A percentile compares a stretch with the other conserved stretches of the same genome.
phyloP scores from a whole-genome alignment of 2,329 filamentous ascomycete species.

The Alternaria gansuensis region DNA sequence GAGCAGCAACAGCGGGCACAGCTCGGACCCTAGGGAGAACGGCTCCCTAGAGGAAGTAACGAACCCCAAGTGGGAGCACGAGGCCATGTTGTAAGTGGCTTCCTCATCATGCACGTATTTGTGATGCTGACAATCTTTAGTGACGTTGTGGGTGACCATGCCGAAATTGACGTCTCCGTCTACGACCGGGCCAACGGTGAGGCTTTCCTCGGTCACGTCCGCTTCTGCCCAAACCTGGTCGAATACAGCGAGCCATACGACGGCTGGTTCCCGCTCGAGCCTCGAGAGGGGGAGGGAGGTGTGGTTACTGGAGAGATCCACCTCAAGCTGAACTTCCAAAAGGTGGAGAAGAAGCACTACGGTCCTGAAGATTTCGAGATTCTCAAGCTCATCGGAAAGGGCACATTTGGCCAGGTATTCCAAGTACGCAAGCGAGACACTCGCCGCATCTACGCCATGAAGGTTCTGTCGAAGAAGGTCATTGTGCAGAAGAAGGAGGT shows the following conservation, averaged over 20 bases:
- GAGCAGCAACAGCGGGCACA: slow-evolving; percentile 93
- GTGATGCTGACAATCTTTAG: slow-evolving; percentile 59
- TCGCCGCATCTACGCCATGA: slow-evolving; percentile 97
- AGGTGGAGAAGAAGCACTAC: slow-evolving; percentile 83
- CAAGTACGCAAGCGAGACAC: slow-evolving; percentile 98
- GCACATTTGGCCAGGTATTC: slow-evolving; percentile 98
- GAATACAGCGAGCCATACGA: slow-evolving; percentile 75
- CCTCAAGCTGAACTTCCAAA: slow-evolving; percentile 85
- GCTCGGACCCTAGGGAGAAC: slow-evolving; percentile 60
- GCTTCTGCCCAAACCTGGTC: slow-evolving; percentile 76
- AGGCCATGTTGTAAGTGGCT: slow-evolving; percentile 85
- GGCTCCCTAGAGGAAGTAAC: slow-evolving; percentile 72
- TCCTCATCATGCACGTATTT: background rate
- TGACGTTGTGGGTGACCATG: slow-evolving; percentile 91
- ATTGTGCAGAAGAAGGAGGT: slow-evolving; percentile 99
- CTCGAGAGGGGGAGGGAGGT: slow-evolving; percentile 80
- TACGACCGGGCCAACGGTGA: slow-evolving; percentile 89
- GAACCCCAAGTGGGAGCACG: slow-evolving; percentile 93
- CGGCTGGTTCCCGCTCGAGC: slow-evolving; percentile 84
- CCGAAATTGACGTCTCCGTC: slow-evolving; percentile 89
- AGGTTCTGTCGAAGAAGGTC: slow-evolving; percentile 98
- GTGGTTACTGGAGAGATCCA: slow-evolving; percentile 86
- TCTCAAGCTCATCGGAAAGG: slow-evolving; percentile 94
- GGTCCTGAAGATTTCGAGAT: slow-evolving; percentile 97
- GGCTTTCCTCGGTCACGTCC: slow-evolving; percentile 89